Evolutionary conservation across 169 alveolate genomes (phyloP), one percentile per base, ranked within the genome.

Genomic region (Cryptosporidium ubiquitum): DNA sequence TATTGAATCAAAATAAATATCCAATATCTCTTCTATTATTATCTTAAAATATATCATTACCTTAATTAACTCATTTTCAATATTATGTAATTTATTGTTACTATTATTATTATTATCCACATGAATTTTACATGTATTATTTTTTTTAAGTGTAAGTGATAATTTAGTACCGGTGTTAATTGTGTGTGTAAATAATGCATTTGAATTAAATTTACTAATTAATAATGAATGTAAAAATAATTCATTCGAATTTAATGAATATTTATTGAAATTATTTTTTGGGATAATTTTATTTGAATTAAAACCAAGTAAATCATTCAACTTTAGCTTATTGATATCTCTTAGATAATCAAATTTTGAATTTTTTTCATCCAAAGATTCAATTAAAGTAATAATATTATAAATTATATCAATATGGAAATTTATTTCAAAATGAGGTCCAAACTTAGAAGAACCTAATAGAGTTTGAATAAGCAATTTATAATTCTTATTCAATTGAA

Each of bases 381-480:
- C 71, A 0, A 64, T 64, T 64, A 31, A n/a, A 33, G 29, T 37
- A 35, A 37, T 33, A 35, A 64, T 26, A 64, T 64, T 64, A 20
- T 64, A n/a, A 64, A 64, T 20, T 33, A 64, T 5, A 31, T 64
- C 42, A n/a, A 64, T 16, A 26, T 64, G 71, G 33, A 64, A 64
- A n/a, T 37, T 29, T 64, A 20, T 20, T 26, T 33, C 71, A 64
- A 64, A 20, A 1, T 33, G 71, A 16, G 6, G 10, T 6, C 71
- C 71, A 64, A 64, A 64, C 29, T 64, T 64, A 4, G 52, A 64
- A 6, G 71, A 64, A 7, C 71, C 71, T n/a, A 64, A 37, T 18
- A 64, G 31, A n/a, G 49, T 64, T 33, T 64, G 52, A n/a, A 64
- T 64, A n/a, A 35, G 31, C 29, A 64, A 16, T 37, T 64, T 64